A percentile compares a stretch with the other conserved stretches of the same genome.
These are phyloP conservation scores for Starmera caribaea DNA, from an alignment of 805 yeast species.

Conservation along the genomic window DNA sequence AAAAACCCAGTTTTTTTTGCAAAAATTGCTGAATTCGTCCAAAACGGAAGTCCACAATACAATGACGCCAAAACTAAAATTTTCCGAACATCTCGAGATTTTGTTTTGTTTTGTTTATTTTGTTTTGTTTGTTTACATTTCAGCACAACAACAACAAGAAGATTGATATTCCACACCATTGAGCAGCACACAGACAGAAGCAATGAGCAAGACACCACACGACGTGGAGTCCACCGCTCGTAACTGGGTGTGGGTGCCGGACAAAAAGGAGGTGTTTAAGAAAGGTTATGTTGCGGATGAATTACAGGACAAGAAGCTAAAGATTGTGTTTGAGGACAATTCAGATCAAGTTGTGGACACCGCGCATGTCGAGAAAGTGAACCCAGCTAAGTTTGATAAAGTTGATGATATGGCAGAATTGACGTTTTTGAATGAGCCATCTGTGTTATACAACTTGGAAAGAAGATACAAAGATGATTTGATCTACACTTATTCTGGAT, in stretches of 20 bases:
- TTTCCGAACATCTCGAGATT: too few relatives aligned
- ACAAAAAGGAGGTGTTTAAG: conserved; percentile 42
- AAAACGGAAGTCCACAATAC: too few relatives aligned
- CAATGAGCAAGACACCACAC: background rate
- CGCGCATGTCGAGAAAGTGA: conserved; percentile 50
- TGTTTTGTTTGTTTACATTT: background rate
- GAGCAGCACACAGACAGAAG: background rate
- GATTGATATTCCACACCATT: background rate
- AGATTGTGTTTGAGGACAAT: conserved; percentile 31
- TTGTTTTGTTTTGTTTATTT: too few relatives aligned
- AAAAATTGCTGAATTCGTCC: too few relatives aligned
- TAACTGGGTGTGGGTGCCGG: conserved; percentile 74
- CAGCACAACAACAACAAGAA: background rate
- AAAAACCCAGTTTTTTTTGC: too few relatives aligned
- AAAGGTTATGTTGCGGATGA: conserved; percentile 51
- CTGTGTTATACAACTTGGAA: conserved; percentile 79
- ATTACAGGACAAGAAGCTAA: conserved; percentile 22
- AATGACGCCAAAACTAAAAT: background rate
- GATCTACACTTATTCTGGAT: conserved; percentile 91
- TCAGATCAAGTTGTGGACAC: conserved; percentile 30
- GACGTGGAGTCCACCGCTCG: conserved; percentile 5
- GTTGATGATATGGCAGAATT: conserved; percentile 94
- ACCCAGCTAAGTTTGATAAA: conserved; percentile 83
- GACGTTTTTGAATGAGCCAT: conserved; percentile 89
- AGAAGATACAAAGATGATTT: conserved; percentile 67